A percentile compares a stretch with the other conserved stretches of the same genome.
Evolutionary conservation across 768 basidiomycete genomes (phyloP).

Genomic region (Mrakia gelida): DNA sequence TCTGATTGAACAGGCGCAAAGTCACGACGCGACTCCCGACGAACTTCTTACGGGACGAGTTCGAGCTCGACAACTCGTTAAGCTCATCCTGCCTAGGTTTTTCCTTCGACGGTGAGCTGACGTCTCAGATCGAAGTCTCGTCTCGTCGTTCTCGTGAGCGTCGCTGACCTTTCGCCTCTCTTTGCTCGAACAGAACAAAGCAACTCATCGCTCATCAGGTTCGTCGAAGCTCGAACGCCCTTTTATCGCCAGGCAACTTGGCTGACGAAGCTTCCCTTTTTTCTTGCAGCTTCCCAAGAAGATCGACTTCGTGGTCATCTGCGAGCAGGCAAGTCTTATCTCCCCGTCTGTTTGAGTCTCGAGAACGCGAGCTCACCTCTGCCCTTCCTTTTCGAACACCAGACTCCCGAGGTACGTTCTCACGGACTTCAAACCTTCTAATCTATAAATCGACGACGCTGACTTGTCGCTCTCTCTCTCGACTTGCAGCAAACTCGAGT

Average conservation of each 20-base stretch:
- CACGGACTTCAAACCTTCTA: no score
- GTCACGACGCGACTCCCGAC: slow-evolving; percentile 38
- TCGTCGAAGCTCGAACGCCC: not conserved
- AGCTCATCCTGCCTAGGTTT: slow-evolving; percentile 69
- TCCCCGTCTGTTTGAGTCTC: no score
- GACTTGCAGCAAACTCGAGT: not conserved
- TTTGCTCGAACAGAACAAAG: slow-evolving; percentile 62
- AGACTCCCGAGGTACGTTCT: no score
- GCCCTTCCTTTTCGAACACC: no score
- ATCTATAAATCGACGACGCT: not conserved
- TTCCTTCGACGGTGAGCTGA: slow-evolving; percentile 51
- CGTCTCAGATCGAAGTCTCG: no score
- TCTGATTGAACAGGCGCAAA: no score
- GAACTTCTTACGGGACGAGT: slow-evolving; percentile 37
- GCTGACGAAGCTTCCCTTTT: slow-evolving; percentile 58
- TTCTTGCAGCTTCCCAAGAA: slow-evolving; percentile 56
- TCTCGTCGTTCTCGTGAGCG: no score
- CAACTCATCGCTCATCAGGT: slow-evolving; percentile 57
- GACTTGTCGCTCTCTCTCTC: not conserved
- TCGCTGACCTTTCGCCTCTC: no score
- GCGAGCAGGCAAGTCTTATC: no score
- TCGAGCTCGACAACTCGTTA: slow-evolving; percentile 53
- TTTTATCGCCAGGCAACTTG: not conserved
- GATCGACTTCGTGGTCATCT: no score
- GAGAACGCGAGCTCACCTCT: no score